A percentile compares a stretch with the other conserved stretches of the same genome.
phyloP scores from a whole-genome alignment of 768 basidiomycete species.

The Rhizopogon vinicolor region DNA sequence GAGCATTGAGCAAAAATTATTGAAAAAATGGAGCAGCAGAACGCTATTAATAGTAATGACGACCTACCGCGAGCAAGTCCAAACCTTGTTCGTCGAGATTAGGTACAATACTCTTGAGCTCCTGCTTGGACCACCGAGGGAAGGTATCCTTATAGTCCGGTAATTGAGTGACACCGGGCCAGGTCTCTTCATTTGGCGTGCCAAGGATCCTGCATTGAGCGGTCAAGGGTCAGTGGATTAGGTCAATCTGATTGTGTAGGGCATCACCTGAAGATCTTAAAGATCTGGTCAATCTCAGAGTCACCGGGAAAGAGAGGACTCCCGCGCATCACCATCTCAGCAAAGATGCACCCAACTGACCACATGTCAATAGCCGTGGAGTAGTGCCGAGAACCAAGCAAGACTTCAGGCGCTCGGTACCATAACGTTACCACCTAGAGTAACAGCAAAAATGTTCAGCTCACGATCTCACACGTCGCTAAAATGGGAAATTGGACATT shows the following conservation, averaged over 20 bases:
- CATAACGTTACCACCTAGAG: conserved; percentile 94
- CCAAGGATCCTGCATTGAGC: conserved; percentile 71
- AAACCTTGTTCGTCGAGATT: conserved; percentile 74
- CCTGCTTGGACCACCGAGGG: conserved; percentile 88
- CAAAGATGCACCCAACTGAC: conserved; percentile 99
- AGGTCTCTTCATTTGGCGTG: conserved; percentile 85
- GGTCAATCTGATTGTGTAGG: not conserved
- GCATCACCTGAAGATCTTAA: conserved; percentile 92
- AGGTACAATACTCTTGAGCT: conserved; percentile 61
- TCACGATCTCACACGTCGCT: not conserved
- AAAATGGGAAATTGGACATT: conserved; percentile 10
- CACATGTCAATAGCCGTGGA: conserved; percentile 99
- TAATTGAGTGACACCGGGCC: conserved; percentile 85
- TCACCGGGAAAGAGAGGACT: conserved; percentile 95
- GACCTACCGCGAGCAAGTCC: conserved; percentile 68
- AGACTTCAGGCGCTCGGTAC: conserved; percentile 98
- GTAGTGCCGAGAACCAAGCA: conserved; percentile 94
- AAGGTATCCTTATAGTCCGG: conserved; percentile 97
- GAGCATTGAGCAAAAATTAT: not conserved
- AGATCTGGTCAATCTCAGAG: conserved; percentile 99
- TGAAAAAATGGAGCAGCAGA: not conserved
- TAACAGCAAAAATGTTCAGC: conserved; percentile 4
- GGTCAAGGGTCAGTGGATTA: conserved; percentile 1
- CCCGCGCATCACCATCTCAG: conserved; percentile 95
- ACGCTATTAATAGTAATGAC: not conserved